phyloP scores from a whole-genome alignment of 2,329 filamentous ascomycete genomes.

The Aspergillus pseudonomiae region DNA sequence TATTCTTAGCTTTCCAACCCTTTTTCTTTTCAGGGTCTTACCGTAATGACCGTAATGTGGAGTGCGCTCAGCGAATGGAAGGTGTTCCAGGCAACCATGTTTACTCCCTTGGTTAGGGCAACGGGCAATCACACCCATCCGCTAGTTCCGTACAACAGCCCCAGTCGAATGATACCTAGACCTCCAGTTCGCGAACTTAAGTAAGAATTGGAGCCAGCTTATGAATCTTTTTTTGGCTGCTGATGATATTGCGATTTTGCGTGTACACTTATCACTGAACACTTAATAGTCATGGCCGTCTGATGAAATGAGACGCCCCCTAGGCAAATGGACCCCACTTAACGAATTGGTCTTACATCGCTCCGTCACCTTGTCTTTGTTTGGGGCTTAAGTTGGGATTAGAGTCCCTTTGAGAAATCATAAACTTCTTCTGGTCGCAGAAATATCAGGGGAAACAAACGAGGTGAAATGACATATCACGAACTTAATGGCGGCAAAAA shows the following conservation, averaged over 20 bases:
- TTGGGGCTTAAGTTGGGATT: neutral
- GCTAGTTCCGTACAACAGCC: neutral
- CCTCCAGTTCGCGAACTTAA: neutral
- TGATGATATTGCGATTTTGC: neutral
- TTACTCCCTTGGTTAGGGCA: neutral
- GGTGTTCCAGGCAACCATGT: conserved; percentile 1
- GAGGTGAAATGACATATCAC: neutral
- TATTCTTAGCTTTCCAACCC: too few species aligned
- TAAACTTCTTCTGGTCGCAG: too few species aligned
- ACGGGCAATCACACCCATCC: neutral
- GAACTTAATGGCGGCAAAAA: neutral
- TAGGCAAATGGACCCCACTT: neutral
- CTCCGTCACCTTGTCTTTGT: neutral
- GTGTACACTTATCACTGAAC: neutral
- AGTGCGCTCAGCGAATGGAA: neutral
- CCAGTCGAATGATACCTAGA: neutral
- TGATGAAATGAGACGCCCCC: neutral
- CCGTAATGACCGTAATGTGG: neutral
- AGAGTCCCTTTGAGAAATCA: neutral
- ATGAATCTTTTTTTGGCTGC: neutral
- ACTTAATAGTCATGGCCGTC: neutral
- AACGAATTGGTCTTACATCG: neutral
- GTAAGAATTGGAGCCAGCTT: neutral
- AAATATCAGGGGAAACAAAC: neutral
- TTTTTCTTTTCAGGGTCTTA: neutral